Evolutionary conservation across 1,284 basidiomycete species (phyloP), one percentile per base, ranked within the genome.

Genomic region (Microbotryum violaceum): DNA sequence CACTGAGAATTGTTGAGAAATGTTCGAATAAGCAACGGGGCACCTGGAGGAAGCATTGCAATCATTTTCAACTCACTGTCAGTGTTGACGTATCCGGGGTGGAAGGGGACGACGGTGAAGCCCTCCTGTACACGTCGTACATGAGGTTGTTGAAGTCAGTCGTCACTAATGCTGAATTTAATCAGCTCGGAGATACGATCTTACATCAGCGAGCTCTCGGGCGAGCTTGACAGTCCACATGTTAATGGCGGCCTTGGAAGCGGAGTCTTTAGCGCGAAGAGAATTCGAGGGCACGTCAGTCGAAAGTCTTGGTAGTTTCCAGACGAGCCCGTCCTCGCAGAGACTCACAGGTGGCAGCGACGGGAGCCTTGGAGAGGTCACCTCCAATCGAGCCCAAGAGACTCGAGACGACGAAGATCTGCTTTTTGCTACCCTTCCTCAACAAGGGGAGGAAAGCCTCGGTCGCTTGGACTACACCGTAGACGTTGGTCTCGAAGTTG

Each of bases 31-130:
- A 49, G 37, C 56, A 7, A 7, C 33, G 56, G 21, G 5, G 10
- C 23, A 29, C 3, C 12, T 23, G 42, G 20, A n/a, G 45, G 29
- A 53, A 54, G 37, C 45, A 53, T 52, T 49, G 42, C 45, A 21
- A 37, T 37, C 33, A 37, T 7, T 2, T 10, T 10, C 9, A 14
- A 37, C 37, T 42, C 14, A 42, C 37, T 42, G 37, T 42, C 44
- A n/a, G 37, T 42, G 37, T 42, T 42, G 37, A 42, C 37, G 37
- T 42, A 42, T 42, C 65, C 65, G 9, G 63, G 66, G 54, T 65
- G 63, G 56, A 60, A 54, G 20, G 58, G 42, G n/a, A 62, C 29
- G 42, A 49, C 50, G 12, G 60, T 56, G 25, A 61, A 61, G 45
- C 46, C 45, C 45, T 57, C 49, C 54, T 49, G 27, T 27, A 5